Conservation (phyloP, 2,329 filamentous ascomycete genomes). For the Ophiostoma quercus region DNA sequence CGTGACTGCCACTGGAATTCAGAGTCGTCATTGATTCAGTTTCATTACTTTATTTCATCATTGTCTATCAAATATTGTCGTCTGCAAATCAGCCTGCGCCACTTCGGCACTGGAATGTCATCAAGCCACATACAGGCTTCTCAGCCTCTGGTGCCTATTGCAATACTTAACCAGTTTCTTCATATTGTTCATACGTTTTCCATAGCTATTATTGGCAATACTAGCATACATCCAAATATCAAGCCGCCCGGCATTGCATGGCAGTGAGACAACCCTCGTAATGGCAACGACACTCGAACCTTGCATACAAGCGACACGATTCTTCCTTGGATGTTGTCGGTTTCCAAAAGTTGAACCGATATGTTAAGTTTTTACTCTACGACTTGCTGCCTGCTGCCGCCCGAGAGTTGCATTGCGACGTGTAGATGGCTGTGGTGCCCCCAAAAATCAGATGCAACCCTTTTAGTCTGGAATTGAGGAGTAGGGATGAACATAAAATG, state of each 20-base stretch:
- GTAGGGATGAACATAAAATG: background rate
- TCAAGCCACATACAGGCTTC: background rate
- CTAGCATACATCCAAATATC: no score
- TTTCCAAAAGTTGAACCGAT: background rate
- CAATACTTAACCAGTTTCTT: background rate
- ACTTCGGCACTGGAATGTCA: background rate
- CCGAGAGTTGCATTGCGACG: background rate
- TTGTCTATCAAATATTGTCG: background rate
- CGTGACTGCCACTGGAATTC: background rate
- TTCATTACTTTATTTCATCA: background rate
- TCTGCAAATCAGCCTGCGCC: background rate
- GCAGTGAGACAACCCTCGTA: background rate
- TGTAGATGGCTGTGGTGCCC: slow-evolving; percentile 7
- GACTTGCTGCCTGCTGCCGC: background rate
- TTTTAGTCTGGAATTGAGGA: background rate
- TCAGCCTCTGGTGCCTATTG: background rate
- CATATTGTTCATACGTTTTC: background rate
- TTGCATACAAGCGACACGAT: background rate
- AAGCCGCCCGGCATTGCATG: background rate
- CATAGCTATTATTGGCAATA: background rate
- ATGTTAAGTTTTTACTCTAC: background rate
- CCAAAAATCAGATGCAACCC: background rate
- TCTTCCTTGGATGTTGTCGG: background rate
- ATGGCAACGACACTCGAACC: background rate
- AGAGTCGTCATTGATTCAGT: background rate